Percentiles rank a stretch among this genome's conserved stretches.
Conservation (phyloP, 352 stramenopile species). For the Phytophthora pini region DNA sequence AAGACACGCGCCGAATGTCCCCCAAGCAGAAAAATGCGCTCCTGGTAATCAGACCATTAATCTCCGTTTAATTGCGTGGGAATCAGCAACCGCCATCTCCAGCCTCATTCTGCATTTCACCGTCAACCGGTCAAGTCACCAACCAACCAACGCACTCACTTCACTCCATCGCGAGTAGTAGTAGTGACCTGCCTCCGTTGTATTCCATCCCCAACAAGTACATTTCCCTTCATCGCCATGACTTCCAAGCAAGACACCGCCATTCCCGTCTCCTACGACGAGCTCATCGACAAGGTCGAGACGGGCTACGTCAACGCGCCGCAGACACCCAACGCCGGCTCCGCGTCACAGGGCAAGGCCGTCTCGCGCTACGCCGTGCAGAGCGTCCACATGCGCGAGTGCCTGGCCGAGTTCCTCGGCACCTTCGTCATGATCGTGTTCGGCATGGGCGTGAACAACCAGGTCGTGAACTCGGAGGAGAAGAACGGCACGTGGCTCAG, state of each 20-base stretch:
- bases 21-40: background rate
- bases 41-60: background rate
- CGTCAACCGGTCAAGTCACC: background rate
- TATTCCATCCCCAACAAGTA: too few relatives aligned
- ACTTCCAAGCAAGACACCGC: background rate
- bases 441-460: constrained; percentile 63
- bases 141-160: background rate
- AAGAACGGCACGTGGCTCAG: too few relatives aligned
- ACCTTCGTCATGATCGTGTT: constrained; percentile 29
- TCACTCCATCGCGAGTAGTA: too few relatives aligned
- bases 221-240: background rate
- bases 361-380: constrained; percentile 35
- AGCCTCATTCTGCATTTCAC: background rate
- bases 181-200: too few relatives aligned
- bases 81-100: too few relatives aligned
- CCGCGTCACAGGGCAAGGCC: constrained; percentile 40
- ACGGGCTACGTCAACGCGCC: constrained; percentile 22
- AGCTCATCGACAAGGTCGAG: constrained; percentile 19
- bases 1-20: background rate
- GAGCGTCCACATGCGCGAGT: constrained; percentile 46
- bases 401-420: constrained; percentile 51
- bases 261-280: background rate
- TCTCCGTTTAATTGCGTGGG: background rate
- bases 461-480: constrained; percentile 27
- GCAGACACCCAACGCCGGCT: constrained; percentile 31